A percentile compares a stretch with the other conserved stretches of the same genome.
These are phyloP conservation scores for Candolleomyces eurysporus DNA, from an alignment of 768 basidiomycete genomes.

Conservation along the genomic window DNA sequence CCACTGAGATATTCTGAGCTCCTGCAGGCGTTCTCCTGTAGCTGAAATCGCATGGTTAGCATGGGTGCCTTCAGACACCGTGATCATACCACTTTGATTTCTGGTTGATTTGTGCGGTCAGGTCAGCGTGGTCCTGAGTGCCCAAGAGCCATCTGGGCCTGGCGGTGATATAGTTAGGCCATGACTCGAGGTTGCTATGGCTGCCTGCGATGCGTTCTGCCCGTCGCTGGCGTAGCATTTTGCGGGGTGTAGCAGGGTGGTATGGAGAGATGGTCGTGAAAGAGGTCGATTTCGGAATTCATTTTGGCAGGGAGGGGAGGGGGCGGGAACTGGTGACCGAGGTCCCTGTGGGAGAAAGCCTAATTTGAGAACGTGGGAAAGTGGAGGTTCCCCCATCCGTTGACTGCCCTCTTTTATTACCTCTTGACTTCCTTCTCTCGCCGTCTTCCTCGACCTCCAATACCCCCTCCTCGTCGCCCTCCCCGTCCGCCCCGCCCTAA, in stretches of 20 bases:
- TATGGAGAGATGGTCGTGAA: background rate
- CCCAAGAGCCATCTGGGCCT: too few relatives aligned
- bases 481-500: background rate
- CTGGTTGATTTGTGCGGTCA: too few relatives aligned
- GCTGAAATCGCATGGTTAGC: too few relatives aligned
- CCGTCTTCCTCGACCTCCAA: constrained; percentile 10
- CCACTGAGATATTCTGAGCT: too few relatives aligned
- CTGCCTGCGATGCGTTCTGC: too few relatives aligned
- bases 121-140: too few relatives aligned
- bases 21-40: too few relatives aligned
- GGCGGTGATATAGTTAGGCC: too few relatives aligned
- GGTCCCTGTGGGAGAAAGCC: background rate
- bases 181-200: too few relatives aligned
- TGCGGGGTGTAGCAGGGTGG: background rate
- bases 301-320: background rate
- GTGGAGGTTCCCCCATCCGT: constrained; percentile 3
- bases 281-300: background rate
- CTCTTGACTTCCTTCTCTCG: constrained; percentile 6
- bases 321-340: constrained; percentile 1
- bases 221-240: too few relatives aligned
- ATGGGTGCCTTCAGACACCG: too few relatives aligned
- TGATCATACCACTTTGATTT: too few relatives aligned
- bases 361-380: constrained; percentile 1
- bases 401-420: constrained; percentile 2
- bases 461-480: background rate